phyloP scores from a whole-genome alignment of 306 rosid species.

The Crotalaria pallida region DNA sequence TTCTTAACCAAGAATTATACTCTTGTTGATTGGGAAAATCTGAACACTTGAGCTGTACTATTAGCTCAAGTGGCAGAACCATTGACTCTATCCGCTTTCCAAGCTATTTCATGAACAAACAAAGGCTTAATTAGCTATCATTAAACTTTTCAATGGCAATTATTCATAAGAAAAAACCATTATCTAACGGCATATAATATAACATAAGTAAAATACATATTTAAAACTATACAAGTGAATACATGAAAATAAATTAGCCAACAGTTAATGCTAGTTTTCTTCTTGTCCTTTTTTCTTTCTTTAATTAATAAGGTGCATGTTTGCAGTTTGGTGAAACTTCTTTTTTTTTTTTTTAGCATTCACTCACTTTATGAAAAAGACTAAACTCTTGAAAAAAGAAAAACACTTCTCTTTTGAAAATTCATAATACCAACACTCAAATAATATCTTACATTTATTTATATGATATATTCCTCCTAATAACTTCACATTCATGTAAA shows the following conservation, averaged over 20 bases:
- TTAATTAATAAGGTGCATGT: no score
- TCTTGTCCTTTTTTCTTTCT: background rate
- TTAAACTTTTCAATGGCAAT: background rate
- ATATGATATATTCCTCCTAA: no score
- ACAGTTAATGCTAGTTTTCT: background rate
- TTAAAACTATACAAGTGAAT: background rate
- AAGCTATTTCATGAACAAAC: conserved; percentile 41
- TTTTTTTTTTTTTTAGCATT: no score
- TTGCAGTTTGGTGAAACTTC: no score
- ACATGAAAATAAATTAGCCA: background rate
- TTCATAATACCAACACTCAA: no score
- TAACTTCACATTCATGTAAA: no score
- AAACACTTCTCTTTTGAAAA: no score
- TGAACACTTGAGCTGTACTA: conserved; percentile 60
- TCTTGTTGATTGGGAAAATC: conserved; percentile 52
- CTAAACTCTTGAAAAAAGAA: no score
- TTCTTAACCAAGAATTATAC: conserved; percentile 75
- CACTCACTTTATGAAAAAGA: no score
- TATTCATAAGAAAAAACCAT: background rate
- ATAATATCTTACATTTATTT: no score
- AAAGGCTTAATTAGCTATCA: background rate
- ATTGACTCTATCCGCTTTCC: conserved; percentile 59
- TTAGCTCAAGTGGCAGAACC: conserved; percentile 75
- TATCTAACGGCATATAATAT: background rate
- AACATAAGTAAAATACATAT: background rate